These are phyloP conservation scores for Gymnopilus dilepis DNA, from an alignment of 768 basidiomycete species.

Conservation along the genomic window DNA sequence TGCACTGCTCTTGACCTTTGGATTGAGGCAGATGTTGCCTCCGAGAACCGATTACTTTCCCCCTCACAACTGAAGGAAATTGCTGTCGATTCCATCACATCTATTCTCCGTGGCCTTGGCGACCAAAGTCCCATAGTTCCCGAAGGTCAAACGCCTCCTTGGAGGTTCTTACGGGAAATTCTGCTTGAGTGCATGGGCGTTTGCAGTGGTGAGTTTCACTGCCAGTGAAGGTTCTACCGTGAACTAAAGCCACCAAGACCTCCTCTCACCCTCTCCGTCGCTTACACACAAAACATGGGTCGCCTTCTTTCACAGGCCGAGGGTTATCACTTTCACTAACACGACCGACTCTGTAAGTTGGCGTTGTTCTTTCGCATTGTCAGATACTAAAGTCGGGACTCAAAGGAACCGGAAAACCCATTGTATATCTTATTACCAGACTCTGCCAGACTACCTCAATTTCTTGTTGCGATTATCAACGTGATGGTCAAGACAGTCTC, in stretches of 20 bases:
- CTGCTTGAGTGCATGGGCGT: constrained; percentile 47
- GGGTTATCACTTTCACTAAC: constrained; percentile 36
- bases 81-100: constrained; percentile 46
- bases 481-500: constrained; percentile 47
- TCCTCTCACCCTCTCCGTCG: constrained; percentile 37
- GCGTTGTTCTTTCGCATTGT: neutral
- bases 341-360: constrained; percentile 38
- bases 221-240: constrained; percentile 4
- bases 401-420: constrained; percentile 39
- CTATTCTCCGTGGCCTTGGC: constrained; percentile 55
- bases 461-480: constrained; percentile 53
- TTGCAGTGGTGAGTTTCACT: constrained; percentile 43
- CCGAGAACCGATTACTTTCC: constrained; percentile 43
- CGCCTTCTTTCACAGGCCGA: constrained; percentile 45
- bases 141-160: constrained; percentile 40
- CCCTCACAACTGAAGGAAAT: constrained; percentile 56
- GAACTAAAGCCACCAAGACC: constrained; percentile 33
- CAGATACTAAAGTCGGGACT: neutral
- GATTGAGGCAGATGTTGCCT: constrained; percentile 50
- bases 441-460: constrained; percentile 46
- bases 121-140: constrained; percentile 35
- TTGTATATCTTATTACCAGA: constrained; percentile 43
- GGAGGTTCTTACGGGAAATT: constrained; percentile 46
- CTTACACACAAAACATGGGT: constrained; percentile 43
- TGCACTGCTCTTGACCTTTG: constrained; percentile 64